Base-by-base conservation (phyloP, 2,329 filamentous ascomycete genomes). In the Cadophora sp. region DNA sequence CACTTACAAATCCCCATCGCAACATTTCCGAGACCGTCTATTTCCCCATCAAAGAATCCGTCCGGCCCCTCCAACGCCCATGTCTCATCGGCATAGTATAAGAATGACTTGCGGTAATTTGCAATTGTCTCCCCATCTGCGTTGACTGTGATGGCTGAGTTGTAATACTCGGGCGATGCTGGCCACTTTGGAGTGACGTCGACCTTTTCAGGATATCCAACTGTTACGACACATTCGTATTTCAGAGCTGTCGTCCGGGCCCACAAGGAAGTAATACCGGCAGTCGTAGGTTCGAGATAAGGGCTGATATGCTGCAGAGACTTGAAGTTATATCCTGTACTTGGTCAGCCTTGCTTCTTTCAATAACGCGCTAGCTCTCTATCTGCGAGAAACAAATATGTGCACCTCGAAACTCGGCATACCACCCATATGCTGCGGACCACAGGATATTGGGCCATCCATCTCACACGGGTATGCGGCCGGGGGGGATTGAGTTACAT, bases 141-240 rank as follows among this genome's bases (percentile, higher is more conserved):
- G 64, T 85, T 86, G 4, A 91, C 82, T 0, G 88, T 79, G 1
- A 91, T 82, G 0, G 81, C 78, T 1, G 82, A 81, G 68, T 88
- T 88, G 76, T 87, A 88, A 40, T 85, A 87, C 70, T 87, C 84
- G 0, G 85, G 83, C 0, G 76, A 77, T 22, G 75, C 66, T 0
- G 87, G 86, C 83, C 86, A 87, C 27, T 81, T 81, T 0, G 77
- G 62, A 0, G 80, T 76, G 0, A 85, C 74, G 61, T 90, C 87
- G 0, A 85, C 86, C 73, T 86, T 87, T 67, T 96, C 92, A 0
- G 92, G 92, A 65, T 95, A 96, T 0, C 92, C 92, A 1, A 88
- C 87, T 0, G 87, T 85, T 0, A 95, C 91, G 62, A 84, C 81
- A 74, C 91, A 94, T 68, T 89, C 83, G 74, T 91, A 83, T 72